phyloP scores from a whole-genome alignment of 495 filamentous ascomycete species.

The Lindgomyces ingoldianus region DNA sequence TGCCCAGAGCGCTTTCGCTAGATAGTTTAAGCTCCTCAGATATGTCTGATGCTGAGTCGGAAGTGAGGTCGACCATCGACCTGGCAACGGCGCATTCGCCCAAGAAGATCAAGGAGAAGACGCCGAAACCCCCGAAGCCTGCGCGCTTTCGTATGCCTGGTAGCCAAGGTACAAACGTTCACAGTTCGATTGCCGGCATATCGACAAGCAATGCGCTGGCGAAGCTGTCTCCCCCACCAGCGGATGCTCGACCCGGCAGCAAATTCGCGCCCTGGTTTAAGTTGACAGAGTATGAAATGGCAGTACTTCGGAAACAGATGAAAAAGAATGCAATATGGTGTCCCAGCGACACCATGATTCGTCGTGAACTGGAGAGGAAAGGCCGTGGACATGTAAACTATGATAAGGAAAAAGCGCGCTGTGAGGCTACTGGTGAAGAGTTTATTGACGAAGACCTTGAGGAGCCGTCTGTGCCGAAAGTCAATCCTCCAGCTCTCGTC shows the following conservation, averaged over 20 bases:
- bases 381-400: conserved; percentile 79
- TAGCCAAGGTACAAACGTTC: conserved; percentile 54
- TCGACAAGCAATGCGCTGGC: conserved; percentile 83
- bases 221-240: conserved; percentile 73
- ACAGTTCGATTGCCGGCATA: conserved; percentile 60
- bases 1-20: conserved; percentile 7
- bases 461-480: background rate
- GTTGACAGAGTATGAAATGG: conserved; percentile 88
- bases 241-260: conserved; percentile 72
- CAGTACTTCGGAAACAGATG: conserved; percentile 89
- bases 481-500: background rate
- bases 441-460: conserved; percentile 53
- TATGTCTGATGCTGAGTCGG: conserved; percentile 15
- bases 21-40: conserved; percentile 37
- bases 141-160: conserved; percentile 53
- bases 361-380: conserved; percentile 74
- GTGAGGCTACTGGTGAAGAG: conserved; percentile 65
- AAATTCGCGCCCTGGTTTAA: conserved; percentile 84
- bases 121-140: conserved; percentile 34
- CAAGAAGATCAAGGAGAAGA: conserved; percentile 36
- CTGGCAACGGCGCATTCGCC: background rate
- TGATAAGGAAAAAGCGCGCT: conserved; percentile 64
- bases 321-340: conserved; percentile 98
- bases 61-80: conserved; percentile 21
- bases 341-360: conserved; percentile 94